Percentiles rank a stretch among this genome's conserved stretches.
These are phyloP conservation scores for Trichoderma asperelloides DNA, from an alignment of 495 filamentous ascomycete species.

Conservation along the genomic window DNA sequence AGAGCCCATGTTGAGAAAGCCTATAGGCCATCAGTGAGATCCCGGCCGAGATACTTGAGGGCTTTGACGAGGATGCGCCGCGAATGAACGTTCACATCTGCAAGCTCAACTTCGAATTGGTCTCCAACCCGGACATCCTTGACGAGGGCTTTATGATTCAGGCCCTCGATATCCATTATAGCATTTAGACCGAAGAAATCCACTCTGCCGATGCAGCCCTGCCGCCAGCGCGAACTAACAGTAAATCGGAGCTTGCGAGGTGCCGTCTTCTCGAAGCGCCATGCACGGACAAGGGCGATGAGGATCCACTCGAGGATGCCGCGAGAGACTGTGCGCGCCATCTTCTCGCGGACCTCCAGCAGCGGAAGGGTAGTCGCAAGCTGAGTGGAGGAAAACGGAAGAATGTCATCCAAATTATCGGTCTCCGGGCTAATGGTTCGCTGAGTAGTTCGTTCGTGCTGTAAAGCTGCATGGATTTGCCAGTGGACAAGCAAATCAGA, in stretches of 20 bases:
- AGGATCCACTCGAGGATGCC: conserved; percentile 46
- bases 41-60: conserved; percentile 14
- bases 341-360: conserved; percentile 41
- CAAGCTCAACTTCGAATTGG: conserved; percentile 51
- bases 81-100: conserved; percentile 44
- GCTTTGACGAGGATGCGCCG: conserved; percentile 44
- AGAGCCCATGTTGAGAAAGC: not conserved
- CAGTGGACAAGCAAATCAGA: conserved; percentile 79
- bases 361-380: conserved; percentile 45
- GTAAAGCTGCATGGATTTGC: conserved; percentile 78
- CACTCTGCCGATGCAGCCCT: conserved; percentile 21
- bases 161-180: conserved; percentile 20
- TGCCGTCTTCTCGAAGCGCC: conserved; percentile 55
- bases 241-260: conserved; percentile 54
- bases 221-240: conserved; percentile 22
- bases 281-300: conserved; percentile 65
- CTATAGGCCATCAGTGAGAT: not conserved
- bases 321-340: conserved; percentile 10
- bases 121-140: conserved; percentile 37
- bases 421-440: conserved; percentile 31
- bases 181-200: conserved; percentile 33
- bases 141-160: conserved; percentile 24
- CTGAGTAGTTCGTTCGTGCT: conserved; percentile 54
- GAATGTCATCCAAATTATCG: conserved; percentile 22
- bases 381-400: conserved; percentile 54